Base-by-base conservation (phyloP, 2,329 filamentous ascomycete species). In the Calonectria pseudoturangicola region DNA sequence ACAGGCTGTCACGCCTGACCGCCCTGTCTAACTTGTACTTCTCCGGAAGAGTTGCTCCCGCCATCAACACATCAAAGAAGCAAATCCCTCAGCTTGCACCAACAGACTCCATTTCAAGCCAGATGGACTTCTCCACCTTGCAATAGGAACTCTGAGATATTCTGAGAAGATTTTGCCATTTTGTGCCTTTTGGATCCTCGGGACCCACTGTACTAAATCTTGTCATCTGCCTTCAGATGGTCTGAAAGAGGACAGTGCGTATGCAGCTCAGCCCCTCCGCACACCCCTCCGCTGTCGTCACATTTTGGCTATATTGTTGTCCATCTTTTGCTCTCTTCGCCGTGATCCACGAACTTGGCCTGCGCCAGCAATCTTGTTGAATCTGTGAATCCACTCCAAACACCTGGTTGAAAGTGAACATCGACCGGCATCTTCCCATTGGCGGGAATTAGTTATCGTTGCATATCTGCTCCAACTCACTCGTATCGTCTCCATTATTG, bases 221-320 rank as follows among this genome's bases (percentile, higher is more conserved):
- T 67, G 33, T 54, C 69, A 63, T 48, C 15, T 48, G 13, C 51
- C 21, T 21, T 21, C 39, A 27, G 9, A 72, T 43, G 48, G 50
- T 69, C 70, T 48, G 58, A 66, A 70, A 72, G 70, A 33, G 70
- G 51, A 65, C 66, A 66, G 66, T 72, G 70, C 70, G 66, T 58
- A 36, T 62, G 58, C 36, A 68, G 48, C 36, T 39, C 33, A 28
- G 47, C 62, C 63, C 62, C 68, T 66, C 51, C 27, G 21, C 21
- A 43, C 62, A n/a, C 43, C 54, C 48, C 64, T 56, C 48, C 50
- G 48, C 36, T 47, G 45, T 50, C 68, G 41, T 62, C n/a, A 39
- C 36, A 15, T 67, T 10, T 47, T 54, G n/a, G 28, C 33, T 27
- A 47, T 33, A 39, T 64, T n/a, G 18, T 30, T 21, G 41, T n/a